Evolutionary conservation across 768 basidiomycete genomes (phyloP).

Genomic region (Vararia minispora): DNA sequence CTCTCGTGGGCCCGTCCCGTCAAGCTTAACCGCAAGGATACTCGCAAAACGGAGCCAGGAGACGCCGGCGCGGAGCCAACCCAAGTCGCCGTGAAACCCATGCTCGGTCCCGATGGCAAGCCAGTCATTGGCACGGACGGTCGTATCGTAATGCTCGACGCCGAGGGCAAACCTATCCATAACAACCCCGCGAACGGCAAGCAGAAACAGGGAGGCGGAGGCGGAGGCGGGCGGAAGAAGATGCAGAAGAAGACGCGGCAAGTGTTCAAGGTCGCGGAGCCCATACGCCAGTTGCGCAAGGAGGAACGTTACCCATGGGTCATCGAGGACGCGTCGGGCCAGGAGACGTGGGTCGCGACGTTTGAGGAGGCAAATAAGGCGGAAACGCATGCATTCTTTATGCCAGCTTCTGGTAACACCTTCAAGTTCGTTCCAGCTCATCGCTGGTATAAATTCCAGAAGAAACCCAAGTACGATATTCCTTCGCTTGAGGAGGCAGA

Average conservation of each 20-base stretch:
- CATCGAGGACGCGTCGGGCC: conserved; percentile 65
- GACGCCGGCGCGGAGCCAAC: conserved; percentile 25
- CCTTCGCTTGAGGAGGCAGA: conserved; percentile 59
- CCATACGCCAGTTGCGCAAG: conserved; percentile 61
- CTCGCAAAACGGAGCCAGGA: conserved; percentile 37
- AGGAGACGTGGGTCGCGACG: conserved; percentile 72
- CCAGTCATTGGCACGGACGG: conserved; percentile 72
- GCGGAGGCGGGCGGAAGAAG: conserved; percentile 44
- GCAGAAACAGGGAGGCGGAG: conserved; percentile 27
- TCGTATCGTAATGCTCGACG: conserved; percentile 71
- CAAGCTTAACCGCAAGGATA: conserved; percentile 81
- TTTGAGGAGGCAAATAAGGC: conserved; percentile 68
- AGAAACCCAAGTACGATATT: conserved; percentile 65
- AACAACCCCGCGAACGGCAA: conserved; percentile 27
- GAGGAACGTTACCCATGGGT: conserved; percentile 93
- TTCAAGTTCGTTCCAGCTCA: conserved; percentile 86
- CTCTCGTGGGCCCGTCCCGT: conserved; percentile 61
- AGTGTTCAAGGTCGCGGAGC: conserved; percentile 75
- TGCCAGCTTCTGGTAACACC: conserved; percentile 68
- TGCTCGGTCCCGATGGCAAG: conserved; percentile 78
- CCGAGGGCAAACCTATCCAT: conserved; percentile 63
- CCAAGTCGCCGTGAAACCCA: conserved; percentile 47
- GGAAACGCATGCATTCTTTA: conserved; percentile 71
- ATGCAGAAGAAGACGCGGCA: conserved; percentile 76
- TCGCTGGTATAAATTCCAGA: conserved; percentile 90